Base-by-base conservation (phyloP, 2,329 filamentous ascomycete genomes). In the Thelonectria blattea region DNA sequence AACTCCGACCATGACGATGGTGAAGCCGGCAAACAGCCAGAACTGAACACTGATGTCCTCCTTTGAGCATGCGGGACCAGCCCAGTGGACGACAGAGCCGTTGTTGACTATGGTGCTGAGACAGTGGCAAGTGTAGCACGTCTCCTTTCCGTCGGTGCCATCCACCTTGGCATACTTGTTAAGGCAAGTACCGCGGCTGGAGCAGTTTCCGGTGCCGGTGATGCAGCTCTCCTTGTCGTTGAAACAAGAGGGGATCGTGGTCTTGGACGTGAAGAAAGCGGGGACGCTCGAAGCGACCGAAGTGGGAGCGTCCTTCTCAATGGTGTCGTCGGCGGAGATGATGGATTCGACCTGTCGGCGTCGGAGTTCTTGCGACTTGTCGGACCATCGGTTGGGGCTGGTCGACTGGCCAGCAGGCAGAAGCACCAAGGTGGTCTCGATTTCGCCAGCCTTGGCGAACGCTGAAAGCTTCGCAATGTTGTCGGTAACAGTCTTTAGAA, bases 11-110 rank as follows among this genome's bases (percentile, higher is more conserved):
- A 96, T 80, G 39, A 88, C 77, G 49, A 97, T 79, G 4, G 86
- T 89, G 68, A 95, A 90, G 8, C 89, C 87, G 12, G 86, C 85
- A 69, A 99, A 88, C 52, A 99, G 80, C 87, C 93, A 96, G 79
- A 99, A 98, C 5, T 91, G 89, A 27, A 89, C 85, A 74, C 92
- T 96, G 53, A 98, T 82, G 73, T 99, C 94, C 75, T 89, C 85
- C 86, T 98, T 99, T 74, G 95, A 88, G 80, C 95, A 99, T 48
- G 90, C 89, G 39, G 87, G 81, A 15, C 95, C 95, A 51, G 88
- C 94, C 92, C 93, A 98, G 72, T 88, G 84, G 0, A 87, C 87
- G 14, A 87, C 86, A 75, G 88, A 88, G 39, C 83, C 80, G 15
- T 78, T 81, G n/a, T 82, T 80, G 52, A 82, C 80, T 34, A 80